Evolutionary conservation across 345 rosid genomes (phyloP), one percentile per base, ranked within the genome.

Genomic region (Combretum micranthum): DNA sequence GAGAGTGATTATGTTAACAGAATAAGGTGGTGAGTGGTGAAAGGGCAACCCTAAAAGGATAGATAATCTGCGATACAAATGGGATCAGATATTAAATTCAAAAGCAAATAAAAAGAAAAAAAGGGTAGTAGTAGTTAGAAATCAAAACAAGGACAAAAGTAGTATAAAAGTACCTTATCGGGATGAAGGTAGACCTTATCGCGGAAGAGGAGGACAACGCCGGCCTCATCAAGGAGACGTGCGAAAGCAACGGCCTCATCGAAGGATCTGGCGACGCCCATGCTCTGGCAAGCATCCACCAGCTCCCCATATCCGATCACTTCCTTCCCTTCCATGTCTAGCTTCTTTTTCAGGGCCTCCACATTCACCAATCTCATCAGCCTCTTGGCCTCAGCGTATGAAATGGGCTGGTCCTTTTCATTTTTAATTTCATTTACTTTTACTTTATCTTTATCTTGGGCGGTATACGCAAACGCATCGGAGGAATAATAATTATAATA

Each of bases 111-210:
- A n/a, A n/a, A n/a, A n/a, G n/a, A n/a, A n/a, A n/a, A n/a, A n/a
- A n/a, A n/a, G n/a, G n/a, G n/a, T n/a, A n/a, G n/a, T n/a, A n/a
- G n/a, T n/a, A n/a, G n/a, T n/a, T n/a, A n/a, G n/a, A n/a, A n/a
- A n/a, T n/a, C n/a, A n/a, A n/a, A n/a, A n/a, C n/a, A n/a, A n/a
- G 5, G 26, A 25, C 2, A 25, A 25, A 25, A 25, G 26, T n/a
- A 43, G 25, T 20, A 19, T 48, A 39, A 17, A 42, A 3, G 13
- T 53, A 93, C 99, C 97, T 93, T 93, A 21, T 85, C 83, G 7
- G 99, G 99, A 50, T 89, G 87, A 23, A 93, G 85, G 67, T 80
- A 83, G 52, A 89, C 96, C 74, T 79, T 83, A 68, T 93, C 90
- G 4, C 99, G 83, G 57, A 85, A 89, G 61, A 89, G 87, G 62